phyloP scores from a whole-genome alignment of 768 basidiomycete species.

The Cystobasidium onofrii region DNA sequence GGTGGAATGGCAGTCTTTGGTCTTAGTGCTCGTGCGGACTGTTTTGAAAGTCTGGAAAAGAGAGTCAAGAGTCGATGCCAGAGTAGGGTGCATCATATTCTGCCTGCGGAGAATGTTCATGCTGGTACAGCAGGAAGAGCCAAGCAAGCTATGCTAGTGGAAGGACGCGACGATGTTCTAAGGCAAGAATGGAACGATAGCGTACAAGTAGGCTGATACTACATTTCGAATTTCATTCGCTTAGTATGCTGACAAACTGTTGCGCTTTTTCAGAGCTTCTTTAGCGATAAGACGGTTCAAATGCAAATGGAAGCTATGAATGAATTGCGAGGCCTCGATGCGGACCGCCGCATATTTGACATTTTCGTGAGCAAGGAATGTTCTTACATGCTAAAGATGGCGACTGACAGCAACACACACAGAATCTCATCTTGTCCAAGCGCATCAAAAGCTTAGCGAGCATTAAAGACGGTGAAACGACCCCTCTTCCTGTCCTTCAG shows the following conservation, averaged over 20 bases:
- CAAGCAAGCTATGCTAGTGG: slow-evolving; percentile 47
- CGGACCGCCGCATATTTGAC: slow-evolving; percentile 23
- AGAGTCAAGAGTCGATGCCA: slow-evolving; percentile 96
- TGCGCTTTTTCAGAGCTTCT: background rate
- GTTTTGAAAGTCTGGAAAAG: slow-evolving; percentile 82
- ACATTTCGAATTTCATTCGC: background rate
- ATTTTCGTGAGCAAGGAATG: background rate
- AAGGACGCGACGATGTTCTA: slow-evolving; percentile 25
- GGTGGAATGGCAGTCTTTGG: slow-evolving; percentile 59
- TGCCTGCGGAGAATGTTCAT: slow-evolving; percentile 56
- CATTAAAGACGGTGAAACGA: background rate
- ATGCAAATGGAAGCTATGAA: background rate
- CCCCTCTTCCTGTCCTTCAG: background rate
- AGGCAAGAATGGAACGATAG: slow-evolving; percentile 56
- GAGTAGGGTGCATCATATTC: slow-evolving; percentile 72
- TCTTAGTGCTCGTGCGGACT: slow-evolving; percentile 74
- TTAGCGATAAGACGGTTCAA: background rate
- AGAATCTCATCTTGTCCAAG: background rate
- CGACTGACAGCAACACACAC: background rate
- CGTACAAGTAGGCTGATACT: slow-evolving; percentile 50
- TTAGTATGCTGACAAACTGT: background rate
- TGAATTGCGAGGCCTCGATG: background rate
- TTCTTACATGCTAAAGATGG: background rate
- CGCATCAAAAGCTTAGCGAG: background rate
- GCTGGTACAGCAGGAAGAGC: slow-evolving; percentile 51